Conservation (phyloP, 2,329 filamentous ascomycete genomes). For the Fusarium sp. region DNA sequence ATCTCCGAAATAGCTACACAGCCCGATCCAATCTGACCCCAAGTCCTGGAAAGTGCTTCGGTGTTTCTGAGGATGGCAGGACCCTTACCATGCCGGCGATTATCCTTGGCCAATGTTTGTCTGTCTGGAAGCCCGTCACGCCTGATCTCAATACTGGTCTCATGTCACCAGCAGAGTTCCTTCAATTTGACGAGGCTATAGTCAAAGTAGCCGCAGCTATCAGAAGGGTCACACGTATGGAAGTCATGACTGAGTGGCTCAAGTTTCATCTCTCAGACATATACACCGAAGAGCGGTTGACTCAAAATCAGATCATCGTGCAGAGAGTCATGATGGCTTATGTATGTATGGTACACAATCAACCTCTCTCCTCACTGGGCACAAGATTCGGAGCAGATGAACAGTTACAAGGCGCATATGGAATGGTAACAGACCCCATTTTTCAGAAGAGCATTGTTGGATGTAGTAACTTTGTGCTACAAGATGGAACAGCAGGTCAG, state of each 20-base stretch:
- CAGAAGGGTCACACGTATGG: neutral
- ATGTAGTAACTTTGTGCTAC: neutral
- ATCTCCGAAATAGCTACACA: constrained; percentile 10
- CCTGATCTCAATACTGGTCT: fast-evolving
- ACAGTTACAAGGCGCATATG: neutral
- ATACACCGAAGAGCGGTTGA: neutral
- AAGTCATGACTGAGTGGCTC: constrained; percentile 1
- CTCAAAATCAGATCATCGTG: neutral
- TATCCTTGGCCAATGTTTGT: neutral
- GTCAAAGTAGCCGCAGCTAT: neutral
- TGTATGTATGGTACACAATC: neutral
- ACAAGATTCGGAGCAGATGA: neutral
- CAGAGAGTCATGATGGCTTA: constrained; percentile 12
- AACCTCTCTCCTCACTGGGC: neutral
- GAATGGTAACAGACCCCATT: neutral
- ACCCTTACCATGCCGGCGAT: neutral
- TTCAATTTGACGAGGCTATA: neutral
- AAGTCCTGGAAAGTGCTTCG: neutral
- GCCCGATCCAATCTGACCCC: neutral
- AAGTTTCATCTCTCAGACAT: constrained; percentile 1
- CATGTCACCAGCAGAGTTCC: fast-evolving
- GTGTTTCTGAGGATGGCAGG: fast-evolving
- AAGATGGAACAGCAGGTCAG: neutral
- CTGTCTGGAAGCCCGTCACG: neutral
- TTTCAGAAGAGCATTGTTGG: neutral